Evolutionary conservation across 179 eudicot genomes (phyloP).

Genomic region (Kewa caespitosa): DNA sequence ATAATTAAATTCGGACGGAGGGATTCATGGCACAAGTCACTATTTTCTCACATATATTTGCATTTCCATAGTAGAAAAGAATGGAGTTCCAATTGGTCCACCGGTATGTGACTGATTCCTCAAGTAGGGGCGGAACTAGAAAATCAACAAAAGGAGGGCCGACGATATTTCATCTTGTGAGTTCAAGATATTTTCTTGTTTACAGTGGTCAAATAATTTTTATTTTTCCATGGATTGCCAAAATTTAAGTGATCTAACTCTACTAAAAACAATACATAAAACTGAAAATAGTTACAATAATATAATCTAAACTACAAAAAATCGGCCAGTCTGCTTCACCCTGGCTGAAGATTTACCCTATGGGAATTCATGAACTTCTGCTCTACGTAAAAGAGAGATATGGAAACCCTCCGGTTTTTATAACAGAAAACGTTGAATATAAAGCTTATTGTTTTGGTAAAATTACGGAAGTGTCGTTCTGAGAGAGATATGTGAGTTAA

Average conservation of each 20-base stretch:
- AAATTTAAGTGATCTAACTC: no score
- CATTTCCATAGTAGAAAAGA: slow-evolving; percentile 27
- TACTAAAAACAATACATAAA: no score
- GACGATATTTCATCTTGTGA: no score
- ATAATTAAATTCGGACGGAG: not conserved
- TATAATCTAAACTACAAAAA: no score
- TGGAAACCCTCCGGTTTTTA: slow-evolving; percentile 44
- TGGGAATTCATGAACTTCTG: slow-evolving; percentile 42
- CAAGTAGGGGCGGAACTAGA: no score
- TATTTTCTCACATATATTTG: not conserved
- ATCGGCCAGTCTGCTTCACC: slow-evolving; percentile 27
- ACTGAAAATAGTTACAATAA: no score
- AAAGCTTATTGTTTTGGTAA: no score
- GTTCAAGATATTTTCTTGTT: not conserved
- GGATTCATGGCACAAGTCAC: no score
- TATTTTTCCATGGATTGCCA: not conserved
- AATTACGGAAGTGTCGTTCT: no score
- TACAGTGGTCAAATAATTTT: not conserved
- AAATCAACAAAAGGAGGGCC: no score
- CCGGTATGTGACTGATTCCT: slow-evolving; percentile 19
- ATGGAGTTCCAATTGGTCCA: slow-evolving; percentile 45
- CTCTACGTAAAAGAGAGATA: slow-evolving; percentile 37
- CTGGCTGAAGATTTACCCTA: slow-evolving; percentile 39
- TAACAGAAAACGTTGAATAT: slow-evolving; percentile 58
- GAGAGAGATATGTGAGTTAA: no score